Conservation (phyloP, 129 eudicot genomes). For the Tanacetum coccineum region DNA sequence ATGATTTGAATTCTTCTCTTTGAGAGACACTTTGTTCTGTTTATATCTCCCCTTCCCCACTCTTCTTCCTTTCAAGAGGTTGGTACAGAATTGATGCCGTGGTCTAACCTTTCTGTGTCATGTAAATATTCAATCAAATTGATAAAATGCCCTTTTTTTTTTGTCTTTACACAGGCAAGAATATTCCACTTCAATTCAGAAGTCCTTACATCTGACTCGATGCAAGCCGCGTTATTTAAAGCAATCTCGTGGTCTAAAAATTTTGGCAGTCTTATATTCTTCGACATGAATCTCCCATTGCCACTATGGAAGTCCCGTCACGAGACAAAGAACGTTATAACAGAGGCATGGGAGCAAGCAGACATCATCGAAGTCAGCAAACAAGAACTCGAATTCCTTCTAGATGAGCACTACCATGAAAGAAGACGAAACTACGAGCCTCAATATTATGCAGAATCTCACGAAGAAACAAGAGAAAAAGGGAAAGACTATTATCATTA, state of each 20-base stretch:
- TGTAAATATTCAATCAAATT: background rate
- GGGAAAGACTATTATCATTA: conserved; percentile 72
- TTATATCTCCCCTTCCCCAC: no score
- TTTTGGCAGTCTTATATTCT: conserved; percentile 69
- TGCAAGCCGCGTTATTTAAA: conserved; percentile 61
- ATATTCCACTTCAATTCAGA: conserved; percentile 89
- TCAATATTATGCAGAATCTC: conserved; percentile 72
- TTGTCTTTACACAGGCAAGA: conserved; percentile 58
- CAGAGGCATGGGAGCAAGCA: conserved; percentile 76
- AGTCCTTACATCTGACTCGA: conserved; percentile 61
- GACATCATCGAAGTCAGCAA: conserved; percentile 74
- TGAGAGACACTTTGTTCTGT: no score
- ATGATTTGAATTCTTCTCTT: no score
- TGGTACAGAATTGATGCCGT: background rate
- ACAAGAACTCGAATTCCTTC: conserved; percentile 85
- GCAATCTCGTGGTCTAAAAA: conserved; percentile 77
- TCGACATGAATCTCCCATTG: conserved; percentile 80
- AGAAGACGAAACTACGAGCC: conserved; percentile 63
- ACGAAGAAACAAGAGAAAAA: conserved; percentile 49
- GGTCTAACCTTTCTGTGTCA: background rate
- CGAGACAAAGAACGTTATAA: conserved; percentile 56
- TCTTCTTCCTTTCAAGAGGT: background rate
- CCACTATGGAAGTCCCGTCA: conserved; percentile 92
- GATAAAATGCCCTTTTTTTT: background rate
- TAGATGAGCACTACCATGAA: conserved; percentile 70